These are phyloP conservation scores for Odontarrhena argentea DNA, from an alignment of 345 rosid genomes.

Conservation along the genomic window DNA sequence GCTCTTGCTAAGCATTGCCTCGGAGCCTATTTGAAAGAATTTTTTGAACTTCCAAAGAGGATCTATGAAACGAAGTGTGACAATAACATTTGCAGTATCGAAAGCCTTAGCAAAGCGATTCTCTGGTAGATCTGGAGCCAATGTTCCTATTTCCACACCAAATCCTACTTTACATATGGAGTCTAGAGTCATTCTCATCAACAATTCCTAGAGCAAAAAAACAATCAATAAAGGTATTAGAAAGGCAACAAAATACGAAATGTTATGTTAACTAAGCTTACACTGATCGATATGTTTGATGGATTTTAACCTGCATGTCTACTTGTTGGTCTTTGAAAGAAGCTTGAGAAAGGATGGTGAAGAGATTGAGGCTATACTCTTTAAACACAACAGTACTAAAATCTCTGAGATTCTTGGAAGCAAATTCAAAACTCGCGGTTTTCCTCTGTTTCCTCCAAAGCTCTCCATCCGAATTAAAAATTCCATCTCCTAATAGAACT, in stretches of 20 bases:
- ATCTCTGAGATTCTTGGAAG: slow-evolving; percentile 91
- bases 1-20: slow-evolving; percentile 82
- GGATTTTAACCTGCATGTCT: slow-evolving; percentile 72
- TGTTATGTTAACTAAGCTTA: neutral
- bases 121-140: slow-evolving; percentile 70
- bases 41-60: slow-evolving; percentile 85
- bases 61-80: slow-evolving; percentile 85
- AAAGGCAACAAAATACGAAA: neutral
- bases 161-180: slow-evolving; percentile 96
- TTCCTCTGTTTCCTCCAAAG: slow-evolving; percentile 91
- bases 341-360: slow-evolving; percentile 59
- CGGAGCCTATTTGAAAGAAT: slow-evolving; percentile 74
- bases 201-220: slow-evolving; percentile 52
- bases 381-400: slow-evolving; percentile 85
- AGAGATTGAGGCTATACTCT: slow-evolving; percentile 82
- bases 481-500: slow-evolving; percentile 87
- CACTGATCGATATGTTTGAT: neutral
- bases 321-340: slow-evolving; percentile 56
- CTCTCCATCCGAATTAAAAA: slow-evolving; percentile 89
- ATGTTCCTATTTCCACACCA: slow-evolving; percentile 88
- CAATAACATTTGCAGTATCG: slow-evolving; percentile 77
- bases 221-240: neutral
- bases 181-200: slow-evolving; percentile 94
- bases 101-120: slow-evolving; percentile 82
- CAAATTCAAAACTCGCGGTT: slow-evolving; percentile 94